Base-by-base conservation (phyloP, 768 basidiomycete genomes). In the Leucocoprinus leucothites region DNA sequence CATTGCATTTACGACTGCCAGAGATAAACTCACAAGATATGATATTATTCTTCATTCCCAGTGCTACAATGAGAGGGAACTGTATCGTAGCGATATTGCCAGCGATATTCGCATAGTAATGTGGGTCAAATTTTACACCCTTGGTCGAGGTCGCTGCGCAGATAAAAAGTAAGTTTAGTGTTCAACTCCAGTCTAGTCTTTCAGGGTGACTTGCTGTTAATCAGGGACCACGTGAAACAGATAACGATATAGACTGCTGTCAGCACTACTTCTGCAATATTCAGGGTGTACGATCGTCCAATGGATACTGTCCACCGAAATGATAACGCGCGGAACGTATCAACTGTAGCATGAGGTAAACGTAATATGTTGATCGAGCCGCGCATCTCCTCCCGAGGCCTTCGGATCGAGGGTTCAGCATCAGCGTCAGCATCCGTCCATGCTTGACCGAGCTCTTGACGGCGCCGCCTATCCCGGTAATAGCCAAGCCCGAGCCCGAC, bases 41-140 rank as follows among this genome's bases (percentile, higher is more conserved):
- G 16, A 82, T 63, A 53, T 86, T 86, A 65, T 87, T 86, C 28
- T 81, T 81, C 58, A 79, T 81, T 1, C 82, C 82, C 22, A 87
- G 74, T 3, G 76, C 82, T 14, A 77, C 73, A 61, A 86, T 70
- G 19, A 87, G 69, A 1, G 83, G 79, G 0, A 82, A 65, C 63
- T 87, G 82, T 38, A 71, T 70, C 14, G 71, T 64, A 0, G 75
- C 80, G 22, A 83, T 72, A 28, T 67, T 65, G 0, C 71, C 78
- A 1, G 75, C 70, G 22, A 75, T 69, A 54, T 80, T 74, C 24
- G 68, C 70, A 58, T 66, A 75, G 58, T 75, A 75, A 48, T 69
- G 64, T 0, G 73, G 69, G 54, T 72, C 71, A 19, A 69, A 65
- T 41, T 53, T 64, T 26, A 69, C 50, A 9, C 72, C 72, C 19